Evolutionary conservation across 75 land plant genomes (phyloP).

Genomic region (Azolla pinnata): DNA sequence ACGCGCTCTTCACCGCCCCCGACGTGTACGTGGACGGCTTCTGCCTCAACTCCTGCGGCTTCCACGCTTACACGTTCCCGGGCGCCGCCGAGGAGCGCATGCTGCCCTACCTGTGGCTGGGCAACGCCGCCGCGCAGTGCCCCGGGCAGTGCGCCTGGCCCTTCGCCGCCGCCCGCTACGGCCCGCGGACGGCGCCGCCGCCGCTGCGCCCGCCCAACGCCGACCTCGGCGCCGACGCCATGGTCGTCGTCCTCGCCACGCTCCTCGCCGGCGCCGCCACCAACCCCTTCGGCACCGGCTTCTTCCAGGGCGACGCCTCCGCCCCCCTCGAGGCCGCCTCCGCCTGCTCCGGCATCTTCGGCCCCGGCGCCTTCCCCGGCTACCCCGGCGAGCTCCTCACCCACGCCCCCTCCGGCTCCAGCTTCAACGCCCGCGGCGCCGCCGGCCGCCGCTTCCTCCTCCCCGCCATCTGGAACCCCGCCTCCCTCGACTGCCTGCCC

Average conservation of each 20-base stretch:
- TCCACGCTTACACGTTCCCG: slow-evolving; percentile 26
- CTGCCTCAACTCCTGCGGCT: slow-evolving; percentile 59
- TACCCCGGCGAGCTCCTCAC: slow-evolving; percentile 48
- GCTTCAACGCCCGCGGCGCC: slow-evolving; percentile 62
- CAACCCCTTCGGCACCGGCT: slow-evolving; percentile 57
- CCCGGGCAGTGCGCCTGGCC: slow-evolving; percentile 76
- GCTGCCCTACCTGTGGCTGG: slow-evolving; percentile 19
- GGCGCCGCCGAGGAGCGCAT: neutral
- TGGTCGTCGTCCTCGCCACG: slow-evolving; percentile 56
- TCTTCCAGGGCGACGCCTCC: slow-evolving; percentile 49
- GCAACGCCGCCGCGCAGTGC: slow-evolving; percentile 57
- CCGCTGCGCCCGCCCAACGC: slow-evolving; percentile 63
- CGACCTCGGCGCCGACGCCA: slow-evolving; percentile 68
- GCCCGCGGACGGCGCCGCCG: slow-evolving; percentile 58
- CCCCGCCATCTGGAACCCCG: slow-evolving; percentile 81
- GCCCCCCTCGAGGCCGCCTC: slow-evolving; percentile 60
- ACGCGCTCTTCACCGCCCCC: slow-evolving; percentile 43
- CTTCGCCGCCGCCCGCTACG: slow-evolving; percentile 48
- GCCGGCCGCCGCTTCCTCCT: slow-evolving; percentile 51
- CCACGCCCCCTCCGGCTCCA: slow-evolving; percentile 42
- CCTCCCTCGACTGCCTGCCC: slow-evolving; percentile 37
- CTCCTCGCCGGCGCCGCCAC: slow-evolving; percentile 56
- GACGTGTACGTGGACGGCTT: slow-evolving; percentile 73
- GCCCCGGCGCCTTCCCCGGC: slow-evolving; percentile 63
- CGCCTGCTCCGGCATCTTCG: slow-evolving; percentile 64